Evolutionary conservation across 2,329 filamentous ascomycete species (phyloP).

Genomic region (Seiridium unicorne): DNA sequence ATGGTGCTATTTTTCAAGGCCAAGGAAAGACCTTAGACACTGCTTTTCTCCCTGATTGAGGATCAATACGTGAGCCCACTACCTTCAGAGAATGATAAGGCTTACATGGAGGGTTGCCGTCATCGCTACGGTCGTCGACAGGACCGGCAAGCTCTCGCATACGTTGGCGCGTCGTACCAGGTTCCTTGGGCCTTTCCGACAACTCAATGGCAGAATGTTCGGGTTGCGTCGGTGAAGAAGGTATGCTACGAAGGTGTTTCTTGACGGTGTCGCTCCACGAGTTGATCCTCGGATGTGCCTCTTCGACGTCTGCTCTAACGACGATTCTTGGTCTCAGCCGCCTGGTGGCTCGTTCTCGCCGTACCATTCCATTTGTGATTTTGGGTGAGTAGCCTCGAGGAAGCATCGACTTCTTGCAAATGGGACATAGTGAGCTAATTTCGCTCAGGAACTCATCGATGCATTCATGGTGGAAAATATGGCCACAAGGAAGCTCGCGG

Average conservation of each 20-base stretch:
- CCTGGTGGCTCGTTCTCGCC: slow-evolving; percentile 70
- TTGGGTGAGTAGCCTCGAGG: slow-evolving; percentile 65
- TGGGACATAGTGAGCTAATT: slow-evolving; percentile 82
- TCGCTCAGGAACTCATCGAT: slow-evolving; percentile 80
- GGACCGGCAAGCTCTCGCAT: slow-evolving; percentile 26
- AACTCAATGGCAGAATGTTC: slow-evolving; percentile 16
- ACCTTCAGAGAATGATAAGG: not conserved
- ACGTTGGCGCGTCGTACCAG: slow-evolving; percentile 15
- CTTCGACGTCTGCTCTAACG: not conserved
- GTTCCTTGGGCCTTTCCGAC: slow-evolving; percentile 17
- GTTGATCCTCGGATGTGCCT: slow-evolving; percentile 19
- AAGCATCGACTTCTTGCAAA: slow-evolving; percentile 84
- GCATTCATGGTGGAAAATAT: slow-evolving; percentile 91
- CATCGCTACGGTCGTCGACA: slow-evolving; percentile 29
- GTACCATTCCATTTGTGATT: slow-evolving; percentile 84
- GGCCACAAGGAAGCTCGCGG: slow-evolving; percentile 82
- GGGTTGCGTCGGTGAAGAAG: slow-evolving; percentile 15
- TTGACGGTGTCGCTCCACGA: slow-evolving; percentile 19
- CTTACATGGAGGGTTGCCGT: slow-evolving; percentile 28
- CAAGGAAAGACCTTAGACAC: slow-evolving; percentile 41
- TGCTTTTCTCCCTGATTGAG: slow-evolving; percentile 37
- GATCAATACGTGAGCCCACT: slow-evolving; percentile 14
- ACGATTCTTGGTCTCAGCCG: slow-evolving; percentile 53
- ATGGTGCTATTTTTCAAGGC: not conserved
- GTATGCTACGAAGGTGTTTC: slow-evolving; percentile 14